Conservation (phyloP, 2,329 filamentous ascomycete species). For the Didymella exigua region DNA sequence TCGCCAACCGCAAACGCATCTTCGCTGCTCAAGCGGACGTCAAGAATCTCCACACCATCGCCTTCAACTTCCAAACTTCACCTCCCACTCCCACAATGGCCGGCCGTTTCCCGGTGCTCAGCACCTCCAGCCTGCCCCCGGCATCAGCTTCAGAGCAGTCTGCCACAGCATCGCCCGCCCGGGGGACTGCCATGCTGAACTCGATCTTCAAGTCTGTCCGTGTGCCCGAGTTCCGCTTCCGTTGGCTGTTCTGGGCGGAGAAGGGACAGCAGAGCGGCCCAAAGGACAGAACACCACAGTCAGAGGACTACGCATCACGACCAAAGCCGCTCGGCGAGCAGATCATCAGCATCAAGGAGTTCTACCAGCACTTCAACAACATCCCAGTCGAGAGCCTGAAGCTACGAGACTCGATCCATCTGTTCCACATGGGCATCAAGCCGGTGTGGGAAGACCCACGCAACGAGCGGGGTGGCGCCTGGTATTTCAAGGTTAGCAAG, state of each 20-base stretch:
- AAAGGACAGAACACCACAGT: slow-evolving; percentile 27
- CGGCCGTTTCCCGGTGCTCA: slow-evolving; percentile 42
- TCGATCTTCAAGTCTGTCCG: slow-evolving; percentile 54
- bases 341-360: slow-evolving; percentile 55
- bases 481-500: slow-evolving; percentile 91
- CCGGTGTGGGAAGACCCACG: slow-evolving; percentile 86
- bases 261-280: slow-evolving; percentile 40
- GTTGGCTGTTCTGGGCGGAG: slow-evolving; percentile 61
- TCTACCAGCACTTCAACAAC: slow-evolving; percentile 66
- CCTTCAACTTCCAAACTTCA: slow-evolving; percentile 16
- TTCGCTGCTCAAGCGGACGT: slow-evolving; percentile 21
- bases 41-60: slow-evolving; percentile 18
- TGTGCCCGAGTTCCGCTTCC: slow-evolving; percentile 57
- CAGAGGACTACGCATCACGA: slow-evolving; percentile 52
- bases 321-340: slow-evolving; percentile 52
- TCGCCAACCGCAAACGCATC: slow-evolving; percentile 30
- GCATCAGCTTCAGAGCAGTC: slow-evolving; percentile 65
- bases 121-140: slow-evolving; percentile 58
- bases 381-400: slow-evolving; percentile 75
- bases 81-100: slow-evolving; percentile 31
- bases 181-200: slow-evolving; percentile 74
- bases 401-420: slow-evolving; percentile 71
- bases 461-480: slow-evolving; percentile 83
- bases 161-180: slow-evolving; percentile 71
- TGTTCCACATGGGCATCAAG: slow-evolving; percentile 82